Conservation (phyloP, 2,329 filamentous ascomycete genomes). For the Diaporthe citri region DNA sequence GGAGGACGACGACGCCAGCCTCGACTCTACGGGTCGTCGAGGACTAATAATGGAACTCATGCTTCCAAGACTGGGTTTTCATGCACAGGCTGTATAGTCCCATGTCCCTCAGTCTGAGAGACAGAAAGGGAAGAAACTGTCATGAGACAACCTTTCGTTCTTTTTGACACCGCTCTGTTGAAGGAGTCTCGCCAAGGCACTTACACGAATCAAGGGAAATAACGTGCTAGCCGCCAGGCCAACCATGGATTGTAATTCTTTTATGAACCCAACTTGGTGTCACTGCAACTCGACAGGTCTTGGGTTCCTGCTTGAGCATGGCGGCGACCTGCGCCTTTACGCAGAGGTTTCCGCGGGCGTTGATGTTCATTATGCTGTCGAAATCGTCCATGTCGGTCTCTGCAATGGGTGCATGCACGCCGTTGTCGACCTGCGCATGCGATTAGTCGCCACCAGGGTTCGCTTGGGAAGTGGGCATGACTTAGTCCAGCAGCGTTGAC, state of each 20-base stretch:
- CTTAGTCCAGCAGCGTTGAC: conserved; percentile 43
- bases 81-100: no score
- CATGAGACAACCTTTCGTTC: background rate
- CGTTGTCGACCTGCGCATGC: conserved; percentile 36
- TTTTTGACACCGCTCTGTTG: background rate
- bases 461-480: background rate
- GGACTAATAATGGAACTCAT: background rate
- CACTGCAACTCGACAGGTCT: conserved; percentile 16
- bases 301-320: conserved; percentile 42
- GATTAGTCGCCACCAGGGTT: background rate
- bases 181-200: background rate
- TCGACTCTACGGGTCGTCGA: conserved; percentile 2
- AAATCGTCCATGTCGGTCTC: conserved; percentile 42
- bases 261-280: background rate
- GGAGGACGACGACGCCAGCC: background rate
- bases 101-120: no score
- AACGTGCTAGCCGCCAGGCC: background rate
- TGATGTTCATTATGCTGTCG: conserved; percentile 44
- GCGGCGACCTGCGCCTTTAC: conserved; percentile 38
- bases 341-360: conserved; percentile 41
- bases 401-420: conserved; percentile 39
- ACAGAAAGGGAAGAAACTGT: rapidly evolving
- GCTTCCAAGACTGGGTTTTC: rapidly evolving
- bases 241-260: background rate
- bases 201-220: background rate